Percentiles rank a stretch among this genome's conserved stretches.
Evolutionary conservation across 768 basidiomycete species (phyloP).

Genomic region (Tulasnella sp.): DNA sequence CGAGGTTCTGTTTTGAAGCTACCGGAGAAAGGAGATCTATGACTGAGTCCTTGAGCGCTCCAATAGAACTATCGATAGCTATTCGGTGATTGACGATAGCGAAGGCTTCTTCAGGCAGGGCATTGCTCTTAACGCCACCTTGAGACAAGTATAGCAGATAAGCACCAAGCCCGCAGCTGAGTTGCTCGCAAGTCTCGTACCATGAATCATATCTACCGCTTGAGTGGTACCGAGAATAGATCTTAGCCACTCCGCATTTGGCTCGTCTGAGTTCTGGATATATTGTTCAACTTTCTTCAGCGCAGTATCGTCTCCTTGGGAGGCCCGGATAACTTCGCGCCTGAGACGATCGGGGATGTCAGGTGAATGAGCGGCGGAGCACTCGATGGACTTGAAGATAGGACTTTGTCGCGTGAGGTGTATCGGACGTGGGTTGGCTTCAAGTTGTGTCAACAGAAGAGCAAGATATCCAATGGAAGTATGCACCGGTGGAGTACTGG

Average conservation of each 20-base stretch:
- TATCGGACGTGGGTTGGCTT: slow-evolving; percentile 48
- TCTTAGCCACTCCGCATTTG: slow-evolving; percentile 27
- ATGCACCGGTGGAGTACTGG: slow-evolving; percentile 72
- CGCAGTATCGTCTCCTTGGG: slow-evolving; percentile 40
- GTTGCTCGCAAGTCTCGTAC: neutral
- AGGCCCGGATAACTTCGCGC: slow-evolving; percentile 41
- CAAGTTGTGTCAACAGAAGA: slow-evolving; percentile 56
- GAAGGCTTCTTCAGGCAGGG: slow-evolving; percentile 65
- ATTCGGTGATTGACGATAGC: slow-evolving; percentile 69
- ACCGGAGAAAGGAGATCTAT: slow-evolving; percentile 15
- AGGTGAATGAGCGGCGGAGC: slow-evolving; percentile 55
- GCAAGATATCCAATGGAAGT: slow-evolving; percentile 77
- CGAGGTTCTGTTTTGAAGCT: slow-evolving; percentile 16
- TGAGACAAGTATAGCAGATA: slow-evolving; percentile 24
- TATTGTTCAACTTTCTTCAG: slow-evolving; percentile 46
- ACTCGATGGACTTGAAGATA: slow-evolving; percentile 54
- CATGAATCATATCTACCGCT: slow-evolving; percentile 55
- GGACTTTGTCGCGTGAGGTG: slow-evolving; percentile 50
- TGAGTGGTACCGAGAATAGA: slow-evolving; percentile 62
- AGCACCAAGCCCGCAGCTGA: no score
- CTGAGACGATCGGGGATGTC: slow-evolving; percentile 44
- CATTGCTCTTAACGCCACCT: slow-evolving; percentile 54
- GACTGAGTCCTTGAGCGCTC: slow-evolving; percentile 12
- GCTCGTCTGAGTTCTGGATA: slow-evolving; percentile 1
- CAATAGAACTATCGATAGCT: slow-evolving; percentile 40